Percentiles rank a stretch among this genome's conserved stretches.
phyloP scores from a whole-genome alignment of 129 eudicot species.

The Calendula officinalis region DNA sequence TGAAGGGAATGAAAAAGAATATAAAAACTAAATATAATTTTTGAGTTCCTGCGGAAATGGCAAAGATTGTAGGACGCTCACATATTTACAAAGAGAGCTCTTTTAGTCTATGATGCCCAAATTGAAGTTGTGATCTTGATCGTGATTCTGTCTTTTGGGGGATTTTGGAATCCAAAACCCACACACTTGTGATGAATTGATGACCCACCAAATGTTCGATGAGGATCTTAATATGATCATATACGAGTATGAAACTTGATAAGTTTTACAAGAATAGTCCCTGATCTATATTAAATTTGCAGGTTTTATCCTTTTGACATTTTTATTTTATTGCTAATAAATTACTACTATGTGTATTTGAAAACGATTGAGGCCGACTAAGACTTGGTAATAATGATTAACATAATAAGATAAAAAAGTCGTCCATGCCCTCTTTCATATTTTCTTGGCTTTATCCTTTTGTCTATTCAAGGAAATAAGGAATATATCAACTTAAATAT shows the following conservation, averaged over 20 bases:
- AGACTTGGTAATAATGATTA: conserved; percentile 15
- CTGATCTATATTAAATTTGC: neutral
- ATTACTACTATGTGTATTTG: neutral
- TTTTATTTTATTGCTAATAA: neutral
- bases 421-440: neutral
- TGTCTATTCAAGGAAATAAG: neutral
- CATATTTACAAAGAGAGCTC: neutral
- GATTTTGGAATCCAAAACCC: conserved; percentile 11
- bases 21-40: neutral
- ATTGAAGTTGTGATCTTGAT: conserved; percentile 17
- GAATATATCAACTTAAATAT: no score
- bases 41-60: conserved; percentile 4
- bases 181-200: neutral
- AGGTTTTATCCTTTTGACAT: conserved; percentile 13
- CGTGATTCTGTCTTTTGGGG: conserved; percentile 7
- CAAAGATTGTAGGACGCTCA: conserved; percentile 3
- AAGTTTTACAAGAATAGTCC: conserved; percentile 12
- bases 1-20: conserved; percentile 1
- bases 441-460: conserved; percentile 4
- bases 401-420: neutral
- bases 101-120: neutral
- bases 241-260: conserved; percentile 9
- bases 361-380: conserved; percentile 24
- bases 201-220: conserved; percentile 32
- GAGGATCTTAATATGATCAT: neutral